phyloP scores from a whole-genome alignment of 371 early-diverging fungal genomes.

The Rhizomucor pusillus region DNA sequence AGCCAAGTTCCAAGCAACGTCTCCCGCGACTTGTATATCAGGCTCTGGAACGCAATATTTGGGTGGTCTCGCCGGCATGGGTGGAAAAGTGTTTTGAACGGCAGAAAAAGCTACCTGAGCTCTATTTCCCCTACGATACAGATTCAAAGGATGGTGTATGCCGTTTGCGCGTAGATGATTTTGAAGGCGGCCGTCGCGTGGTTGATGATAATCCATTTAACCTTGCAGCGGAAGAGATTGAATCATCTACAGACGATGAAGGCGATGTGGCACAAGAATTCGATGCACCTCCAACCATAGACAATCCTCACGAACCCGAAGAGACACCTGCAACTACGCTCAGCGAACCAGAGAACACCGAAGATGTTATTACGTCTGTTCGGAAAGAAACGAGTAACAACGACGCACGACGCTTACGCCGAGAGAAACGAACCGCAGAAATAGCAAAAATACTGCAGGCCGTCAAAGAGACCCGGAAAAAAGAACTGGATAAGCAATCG shows the following conservation, averaged over 20 bases:
- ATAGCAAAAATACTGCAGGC: constrained; percentile 10
- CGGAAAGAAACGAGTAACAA: neutral
- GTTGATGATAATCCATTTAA: constrained; percentile 8
- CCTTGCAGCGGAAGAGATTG: neutral
- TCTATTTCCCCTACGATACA: constrained; percentile 15
- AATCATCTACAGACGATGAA: constrained; percentile 6
- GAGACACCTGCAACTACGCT: neutral
- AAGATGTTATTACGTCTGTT: neutral
- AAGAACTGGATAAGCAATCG: neutral
- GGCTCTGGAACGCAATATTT: constrained; percentile 8
- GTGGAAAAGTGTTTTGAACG: constrained; percentile 11
- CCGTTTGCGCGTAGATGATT: neutral
- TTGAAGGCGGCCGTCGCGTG: neutral
- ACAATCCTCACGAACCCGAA: neutral
- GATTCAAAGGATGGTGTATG: neutral
- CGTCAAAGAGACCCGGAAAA: neutral
- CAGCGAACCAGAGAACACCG: neutral
- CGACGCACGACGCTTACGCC: constrained; percentile 2
- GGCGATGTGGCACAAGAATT: constrained; percentile 1
- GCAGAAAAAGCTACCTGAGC: constrained; percentile 6
- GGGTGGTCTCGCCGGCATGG: constrained; percentile 15
- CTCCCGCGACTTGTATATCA: constrained; percentile 10
- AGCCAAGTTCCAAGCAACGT: neutral
- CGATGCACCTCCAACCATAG: neutral
- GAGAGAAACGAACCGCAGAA: constrained; percentile 8